Percentiles rank a stretch among this genome's conserved stretches.
Evolutionary conservation across 371 early-diverging fungal genomes (phyloP).

Genomic region (Furculomyces boomerangus): DNA sequence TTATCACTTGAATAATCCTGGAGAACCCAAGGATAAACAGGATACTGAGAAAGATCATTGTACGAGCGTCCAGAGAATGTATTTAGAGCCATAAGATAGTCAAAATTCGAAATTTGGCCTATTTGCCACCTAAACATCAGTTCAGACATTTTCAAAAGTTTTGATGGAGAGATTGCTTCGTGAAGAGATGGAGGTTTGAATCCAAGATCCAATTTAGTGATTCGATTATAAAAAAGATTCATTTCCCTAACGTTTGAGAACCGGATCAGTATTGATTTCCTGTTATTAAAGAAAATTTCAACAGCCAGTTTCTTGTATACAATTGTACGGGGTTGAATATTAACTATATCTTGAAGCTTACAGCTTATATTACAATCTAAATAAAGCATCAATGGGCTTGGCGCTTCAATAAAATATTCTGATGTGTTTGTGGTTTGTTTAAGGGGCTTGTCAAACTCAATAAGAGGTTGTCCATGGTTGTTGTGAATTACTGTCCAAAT

Average conservation of each 20-base stretch:
- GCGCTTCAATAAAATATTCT: background rate
- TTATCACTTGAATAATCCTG: conserved; percentile 29
- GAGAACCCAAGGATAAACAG: conserved; percentile 34
- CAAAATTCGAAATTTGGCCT: conserved; percentile 48
- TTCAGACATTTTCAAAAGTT: conserved; percentile 16
- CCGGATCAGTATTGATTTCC: conserved; percentile 34
- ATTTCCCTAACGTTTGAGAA: conserved; percentile 28
- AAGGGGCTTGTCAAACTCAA: background rate
- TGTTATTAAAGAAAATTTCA: conserved; percentile 45
- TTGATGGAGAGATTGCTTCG: conserved; percentile 15
- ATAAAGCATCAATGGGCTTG: conserved; percentile 19
- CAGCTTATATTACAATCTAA: conserved; percentile 30
- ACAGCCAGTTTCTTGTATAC: conserved; percentile 36
- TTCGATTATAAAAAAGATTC: conserved; percentile 11
- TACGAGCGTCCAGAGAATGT: conserved; percentile 35
- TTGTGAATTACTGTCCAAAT: background rate
- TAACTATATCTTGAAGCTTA: conserved; percentile 27
- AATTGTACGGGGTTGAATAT: conserved; percentile 37
- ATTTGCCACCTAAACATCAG: conserved; percentile 36
- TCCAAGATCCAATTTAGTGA: conserved; percentile 11
- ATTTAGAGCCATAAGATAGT: conserved; percentile 53
- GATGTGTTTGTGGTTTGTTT: background rate
- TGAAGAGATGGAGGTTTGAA: conserved; percentile 17
- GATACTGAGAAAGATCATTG: conserved; percentile 31
- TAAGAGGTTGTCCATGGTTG: background rate